Conservation (phyloP, 306 rosid species). For the Sicyos baderoa region DNA sequence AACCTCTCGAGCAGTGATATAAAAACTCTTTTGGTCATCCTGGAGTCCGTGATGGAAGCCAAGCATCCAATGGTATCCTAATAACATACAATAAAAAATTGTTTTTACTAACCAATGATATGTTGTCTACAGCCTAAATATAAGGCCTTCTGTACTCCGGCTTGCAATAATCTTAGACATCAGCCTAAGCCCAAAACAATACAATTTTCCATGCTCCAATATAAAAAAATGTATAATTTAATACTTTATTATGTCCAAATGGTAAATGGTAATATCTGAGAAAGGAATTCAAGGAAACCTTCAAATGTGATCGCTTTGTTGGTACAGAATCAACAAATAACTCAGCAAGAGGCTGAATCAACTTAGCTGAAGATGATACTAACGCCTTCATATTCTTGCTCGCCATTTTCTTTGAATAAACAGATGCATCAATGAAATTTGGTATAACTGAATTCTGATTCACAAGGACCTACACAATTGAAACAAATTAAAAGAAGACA, state of each 20-base stretch:
- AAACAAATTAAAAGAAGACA: conserved; percentile 18
- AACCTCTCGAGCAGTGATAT: conserved; percentile 45
- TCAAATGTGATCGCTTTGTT: conserved; percentile 34
- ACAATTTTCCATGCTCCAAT: too few species aligned
- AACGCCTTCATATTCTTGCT: conserved; percentile 60
- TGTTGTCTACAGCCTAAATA: conserved; percentile 14
- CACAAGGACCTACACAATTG: conserved; percentile 59
- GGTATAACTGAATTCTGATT: conserved; percentile 59
- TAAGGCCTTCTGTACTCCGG: not conserved
- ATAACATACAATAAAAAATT: conserved; percentile 15
- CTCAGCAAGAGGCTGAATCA: conserved; percentile 56
- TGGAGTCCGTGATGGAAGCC: conserved; percentile 73
- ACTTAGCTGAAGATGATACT: conserved; percentile 48
- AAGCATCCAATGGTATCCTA: conserved; percentile 84
- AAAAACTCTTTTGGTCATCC: conserved; percentile 42
- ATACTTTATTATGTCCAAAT: not conserved
- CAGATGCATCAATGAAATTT: conserved; percentile 22
- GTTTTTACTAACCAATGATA: not conserved
- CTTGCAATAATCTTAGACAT: too few species aligned
- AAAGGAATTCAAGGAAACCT: conserved; percentile 41
- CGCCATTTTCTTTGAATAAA: conserved; percentile 69
- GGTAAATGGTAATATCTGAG: conserved; percentile 10
- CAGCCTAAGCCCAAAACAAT: too few species aligned
- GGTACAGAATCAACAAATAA: conserved; percentile 51
- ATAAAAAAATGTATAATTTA: too few species aligned